Percentiles rank a stretch among this genome's conserved stretches.
Evolutionary conservation across 2,329 filamentous ascomycete genomes (phyloP).

Genomic region (Cladosporium sp.): DNA sequence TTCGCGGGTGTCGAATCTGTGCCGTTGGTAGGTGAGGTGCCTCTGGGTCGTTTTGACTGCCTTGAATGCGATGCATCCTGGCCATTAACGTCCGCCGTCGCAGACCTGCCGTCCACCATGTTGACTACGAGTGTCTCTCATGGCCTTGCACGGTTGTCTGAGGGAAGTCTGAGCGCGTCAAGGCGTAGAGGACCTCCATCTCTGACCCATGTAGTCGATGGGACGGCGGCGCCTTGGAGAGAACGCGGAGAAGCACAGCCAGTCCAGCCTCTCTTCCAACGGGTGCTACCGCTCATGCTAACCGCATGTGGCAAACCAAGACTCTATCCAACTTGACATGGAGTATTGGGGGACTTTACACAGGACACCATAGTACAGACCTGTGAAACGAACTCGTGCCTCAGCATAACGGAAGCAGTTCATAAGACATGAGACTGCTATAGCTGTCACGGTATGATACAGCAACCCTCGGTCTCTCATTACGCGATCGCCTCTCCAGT

Average conservation of each 20-base stretch:
- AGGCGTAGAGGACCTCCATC: background rate
- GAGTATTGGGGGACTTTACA: too few species aligned
- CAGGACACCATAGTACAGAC: too few species aligned
- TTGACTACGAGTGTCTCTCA: conserved; percentile 5
- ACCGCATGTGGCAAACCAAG: too few species aligned
- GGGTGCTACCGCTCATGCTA: background rate
- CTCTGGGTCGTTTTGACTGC: conserved; percentile 8
- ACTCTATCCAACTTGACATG: too few species aligned
- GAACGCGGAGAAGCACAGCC: background rate
- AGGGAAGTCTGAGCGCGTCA: conserved; percentile 12
- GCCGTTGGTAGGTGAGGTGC: conserved; percentile 7
- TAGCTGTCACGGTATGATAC: too few species aligned
- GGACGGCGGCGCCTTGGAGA: background rate
- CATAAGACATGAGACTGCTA: too few species aligned
- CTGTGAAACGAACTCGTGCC: too few species aligned
- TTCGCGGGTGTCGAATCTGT: conserved; percentile 41
- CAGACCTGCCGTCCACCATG: conserved; percentile 13
- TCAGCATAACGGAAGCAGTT: too few species aligned
- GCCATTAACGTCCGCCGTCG: conserved; percentile 5
- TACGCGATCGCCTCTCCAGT: too few species aligned
- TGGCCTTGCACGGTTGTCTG: conserved; percentile 16
- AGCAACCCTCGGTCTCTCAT: too few species aligned
- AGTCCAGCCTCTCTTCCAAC: background rate
- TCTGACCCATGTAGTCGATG: conserved; percentile 7
- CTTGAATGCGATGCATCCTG: conserved; percentile 3